These are phyloP conservation scores for Poterioochromonas sp. DNA, from an alignment of 352 stramenopile species.

Conservation along the genomic window DNA sequence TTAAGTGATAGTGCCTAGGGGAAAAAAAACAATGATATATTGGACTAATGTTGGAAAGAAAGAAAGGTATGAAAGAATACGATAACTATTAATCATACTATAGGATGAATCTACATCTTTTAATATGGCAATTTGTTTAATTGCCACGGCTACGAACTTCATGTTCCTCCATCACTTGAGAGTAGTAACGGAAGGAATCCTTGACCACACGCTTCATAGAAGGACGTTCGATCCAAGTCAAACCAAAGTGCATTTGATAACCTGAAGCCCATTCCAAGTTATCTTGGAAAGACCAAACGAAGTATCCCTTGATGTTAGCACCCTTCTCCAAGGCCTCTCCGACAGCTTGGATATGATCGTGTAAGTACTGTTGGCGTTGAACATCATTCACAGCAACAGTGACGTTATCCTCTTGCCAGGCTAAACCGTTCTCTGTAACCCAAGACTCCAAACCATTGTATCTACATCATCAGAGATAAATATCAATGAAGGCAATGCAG, in stretches of 20 bases:
- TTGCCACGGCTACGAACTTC: too few relatives aligned
- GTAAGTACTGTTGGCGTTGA: conserved; percentile 64
- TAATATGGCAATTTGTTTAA: too few relatives aligned
- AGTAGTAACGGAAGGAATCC: conserved; percentile 17
- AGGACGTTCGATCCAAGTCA: conserved; percentile 45
- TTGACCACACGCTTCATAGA: background rate
- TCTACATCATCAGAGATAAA: too few relatives aligned
- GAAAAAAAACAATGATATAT: background rate
- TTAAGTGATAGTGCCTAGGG: background rate
- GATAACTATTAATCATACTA: background rate
- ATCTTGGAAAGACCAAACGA: conserved; percentile 80
- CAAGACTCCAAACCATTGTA: conserved; percentile 61
- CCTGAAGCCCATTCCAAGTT: conserved; percentile 86
- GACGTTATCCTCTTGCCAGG: conserved; percentile 43
- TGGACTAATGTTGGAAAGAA: background rate
- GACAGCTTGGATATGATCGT: conserved; percentile 65
- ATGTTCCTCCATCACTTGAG: background rate
- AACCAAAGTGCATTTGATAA: conserved; percentile 62
- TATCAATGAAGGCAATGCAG: conserved; percentile 74
- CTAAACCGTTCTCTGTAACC: conserved; percentile 80
- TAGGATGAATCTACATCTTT: background rate
- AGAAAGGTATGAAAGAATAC: background rate
- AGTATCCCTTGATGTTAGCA: conserved; percentile 72
- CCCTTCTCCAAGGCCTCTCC: conserved; percentile 49
- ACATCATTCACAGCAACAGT: conserved; percentile 57